These are phyloP conservation scores for Emericellopsis terricola DNA, from an alignment of 495 filamentous ascomycete genomes.

Conservation along the genomic window DNA sequence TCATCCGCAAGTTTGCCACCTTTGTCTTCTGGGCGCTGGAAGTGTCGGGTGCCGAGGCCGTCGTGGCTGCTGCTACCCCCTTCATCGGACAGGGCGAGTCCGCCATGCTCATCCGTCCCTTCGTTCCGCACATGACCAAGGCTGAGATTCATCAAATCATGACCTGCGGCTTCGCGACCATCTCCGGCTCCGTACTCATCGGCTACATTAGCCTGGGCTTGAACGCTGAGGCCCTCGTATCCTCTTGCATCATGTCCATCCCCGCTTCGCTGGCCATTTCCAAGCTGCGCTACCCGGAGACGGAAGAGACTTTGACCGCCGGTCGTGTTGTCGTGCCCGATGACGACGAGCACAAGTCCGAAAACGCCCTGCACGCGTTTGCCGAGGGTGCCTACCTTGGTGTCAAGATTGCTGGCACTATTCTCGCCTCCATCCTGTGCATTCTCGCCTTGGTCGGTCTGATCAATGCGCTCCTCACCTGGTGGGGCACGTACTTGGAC, in stretches of 20 bases:
- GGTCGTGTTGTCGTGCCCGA: constrained; percentile 65
- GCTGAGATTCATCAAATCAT: constrained; percentile 85
- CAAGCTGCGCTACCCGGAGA: constrained; percentile 78
- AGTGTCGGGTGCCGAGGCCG: constrained; percentile 85
- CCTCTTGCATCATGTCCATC: constrained; percentile 85
- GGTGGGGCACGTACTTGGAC: constrained; percentile 78
- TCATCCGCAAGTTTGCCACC: constrained; percentile 63
- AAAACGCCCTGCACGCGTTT: constrained; percentile 73
- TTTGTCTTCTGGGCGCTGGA: constrained; percentile 84
- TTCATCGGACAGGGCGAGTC: constrained; percentile 92
- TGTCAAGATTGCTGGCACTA: constrained; percentile 78
- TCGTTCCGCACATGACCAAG: constrained; percentile 61
- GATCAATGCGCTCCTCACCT: constrained; percentile 59
- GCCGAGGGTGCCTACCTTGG: constrained; percentile 77
- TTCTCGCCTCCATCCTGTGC: constrained; percentile 58
- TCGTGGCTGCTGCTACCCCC: constrained; percentile 83
- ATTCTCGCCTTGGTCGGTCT: constrained; percentile 69
- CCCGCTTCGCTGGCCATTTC: constrained; percentile 73
- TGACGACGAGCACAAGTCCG: constrained; percentile 46
- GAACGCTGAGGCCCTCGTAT: constrained; percentile 71
- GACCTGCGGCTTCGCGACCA: constrained; percentile 51
- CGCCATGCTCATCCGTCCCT: constrained; percentile 79
- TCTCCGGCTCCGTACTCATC: constrained; percentile 56
- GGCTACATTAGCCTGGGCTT: constrained; percentile 68
- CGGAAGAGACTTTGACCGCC: constrained; percentile 65